Percentiles rank a stretch among this genome's conserved stretches.
These are phyloP conservation scores for Claviceps pazoutovae DNA, from an alignment of 2,329 filamentous ascomycete species.

Conservation along the genomic window DNA sequence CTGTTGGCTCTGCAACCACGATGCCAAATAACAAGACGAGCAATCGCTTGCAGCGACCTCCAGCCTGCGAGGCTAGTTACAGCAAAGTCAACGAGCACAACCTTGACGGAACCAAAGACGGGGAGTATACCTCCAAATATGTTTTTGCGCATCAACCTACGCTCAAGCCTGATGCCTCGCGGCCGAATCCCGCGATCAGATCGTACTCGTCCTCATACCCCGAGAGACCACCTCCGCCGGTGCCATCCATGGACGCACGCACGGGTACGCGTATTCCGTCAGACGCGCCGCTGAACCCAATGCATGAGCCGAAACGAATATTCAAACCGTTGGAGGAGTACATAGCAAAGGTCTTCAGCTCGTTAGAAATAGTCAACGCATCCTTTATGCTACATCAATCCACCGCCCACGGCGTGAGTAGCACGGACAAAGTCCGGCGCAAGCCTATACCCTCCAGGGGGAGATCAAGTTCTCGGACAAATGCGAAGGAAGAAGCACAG, in stretches of 20 bases:
- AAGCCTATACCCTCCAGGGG: constrained; percentile 13
- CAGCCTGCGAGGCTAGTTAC: not conserved
- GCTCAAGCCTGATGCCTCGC: constrained; percentile 19
- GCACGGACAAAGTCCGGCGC: constrained; percentile 14
- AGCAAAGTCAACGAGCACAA: not conserved
- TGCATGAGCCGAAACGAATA: constrained; percentile 38
- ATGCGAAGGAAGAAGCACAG: constrained; percentile 7
- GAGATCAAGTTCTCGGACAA: not conserved
- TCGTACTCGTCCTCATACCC: constrained; percentile 33
- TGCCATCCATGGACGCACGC: constrained; percentile 7
- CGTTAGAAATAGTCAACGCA: constrained; percentile 57
- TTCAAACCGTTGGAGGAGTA: constrained; percentile 72
- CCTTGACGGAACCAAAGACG: not conserved
- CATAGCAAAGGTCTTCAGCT: constrained; percentile 52
- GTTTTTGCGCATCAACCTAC: constrained; percentile 26
- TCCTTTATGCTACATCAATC: constrained; percentile 50
- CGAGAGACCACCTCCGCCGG: constrained; percentile 20
- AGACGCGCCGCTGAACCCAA: constrained; percentile 1
- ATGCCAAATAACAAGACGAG: not conserved
- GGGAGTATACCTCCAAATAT: constrained; percentile 9
- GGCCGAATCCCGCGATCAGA: constrained; percentile 12
- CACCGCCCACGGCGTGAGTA: constrained; percentile 10
- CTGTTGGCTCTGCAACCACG: not conserved
- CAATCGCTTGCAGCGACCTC: not conserved
- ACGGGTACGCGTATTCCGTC: constrained; percentile 8